Evolutionary conservation across 1,284 basidiomycete species (phyloP), one percentile per base, ranked within the genome.

Genomic region (Inonotus hispidus): DNA sequence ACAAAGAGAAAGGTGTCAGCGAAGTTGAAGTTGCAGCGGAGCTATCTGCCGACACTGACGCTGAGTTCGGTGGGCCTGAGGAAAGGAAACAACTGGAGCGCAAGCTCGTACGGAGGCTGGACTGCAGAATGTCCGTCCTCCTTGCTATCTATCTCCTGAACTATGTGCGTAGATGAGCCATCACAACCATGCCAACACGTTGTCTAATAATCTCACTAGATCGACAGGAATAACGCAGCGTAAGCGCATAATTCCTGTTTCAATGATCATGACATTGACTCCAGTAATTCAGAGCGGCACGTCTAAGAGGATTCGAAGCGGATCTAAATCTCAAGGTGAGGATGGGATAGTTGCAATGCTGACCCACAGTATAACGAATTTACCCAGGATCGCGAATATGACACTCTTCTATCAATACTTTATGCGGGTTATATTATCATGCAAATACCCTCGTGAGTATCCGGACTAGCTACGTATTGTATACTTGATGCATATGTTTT

Each of bases 151-250:
- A 84, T 66, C 80, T 83, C 57, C 62, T 84, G 41, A 85, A 83
- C 67, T 82, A 80, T 72, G 77, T 80, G 66, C 57, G 73, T 67
- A 38, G 5, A 19, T 32, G 6, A 32, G 27, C 25, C 25, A 27
- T n/a, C n/a, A 19, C n/a, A 29, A 13, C 39, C 19, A 1, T 21
- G 23, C 27, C 19, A n/a, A 13, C 16, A 3, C 19, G 10, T 43
- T 21, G 21, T 6, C 11, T 3, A 35, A 21, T 13, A 5, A 11
- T 16, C 21, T 38, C 41, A 3, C 6, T 59, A 87, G 75, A 81
- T 89, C 66, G 87, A 88, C 69, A 77, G 86, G 53, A 88, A 85
- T 68, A 88, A 87, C 71, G 82, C 79, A 58, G 76, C 80, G 83
- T 84, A 68, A 62, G 77, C 69, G 6, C 35, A 11, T 23, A 25